phyloP scores from a whole-genome alignment of 1,139 yeast species.

The Spathaspora sp. region DNA sequence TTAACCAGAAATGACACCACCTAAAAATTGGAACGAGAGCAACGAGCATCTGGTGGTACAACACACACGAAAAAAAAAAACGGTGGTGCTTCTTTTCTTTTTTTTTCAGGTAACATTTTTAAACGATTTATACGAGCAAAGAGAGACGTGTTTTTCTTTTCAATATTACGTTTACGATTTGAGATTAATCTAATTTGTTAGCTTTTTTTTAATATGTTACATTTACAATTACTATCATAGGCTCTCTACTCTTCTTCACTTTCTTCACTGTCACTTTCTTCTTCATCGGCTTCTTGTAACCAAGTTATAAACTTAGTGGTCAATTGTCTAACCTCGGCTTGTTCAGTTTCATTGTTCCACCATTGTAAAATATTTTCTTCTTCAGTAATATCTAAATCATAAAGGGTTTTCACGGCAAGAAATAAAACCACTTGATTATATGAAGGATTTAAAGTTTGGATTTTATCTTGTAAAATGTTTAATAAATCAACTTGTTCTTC shows the following conservation, averaged over 20 bases:
- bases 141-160: neutral
- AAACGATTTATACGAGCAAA: neutral
- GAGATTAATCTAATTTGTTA: neutral
- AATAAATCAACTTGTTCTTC: constrained; percentile 79
- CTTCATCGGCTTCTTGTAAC: constrained; percentile 88
- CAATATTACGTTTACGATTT: neutral
- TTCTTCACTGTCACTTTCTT: constrained; percentile 61
- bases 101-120: neutral
- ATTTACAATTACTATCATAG: neutral
- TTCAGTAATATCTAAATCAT: constrained; percentile 76
- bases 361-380: constrained; percentile 79
- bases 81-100: no score
- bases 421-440: constrained; percentile 56
- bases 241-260: constrained; percentile 21
- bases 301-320: constrained; percentile 79
- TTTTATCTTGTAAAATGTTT: constrained; percentile 52
- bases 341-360: constrained; percentile 64
- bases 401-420: constrained; percentile 64
- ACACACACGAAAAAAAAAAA: neutral
- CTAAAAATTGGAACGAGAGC: neutral
- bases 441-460: constrained; percentile 28
- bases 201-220: neutral
- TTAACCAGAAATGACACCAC: neutral
- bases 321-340: constrained; percentile 50
- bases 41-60: neutral